phyloP scores from a whole-genome alignment of 2,329 filamentous ascomycete species.

The Bisporella sp. region DNA sequence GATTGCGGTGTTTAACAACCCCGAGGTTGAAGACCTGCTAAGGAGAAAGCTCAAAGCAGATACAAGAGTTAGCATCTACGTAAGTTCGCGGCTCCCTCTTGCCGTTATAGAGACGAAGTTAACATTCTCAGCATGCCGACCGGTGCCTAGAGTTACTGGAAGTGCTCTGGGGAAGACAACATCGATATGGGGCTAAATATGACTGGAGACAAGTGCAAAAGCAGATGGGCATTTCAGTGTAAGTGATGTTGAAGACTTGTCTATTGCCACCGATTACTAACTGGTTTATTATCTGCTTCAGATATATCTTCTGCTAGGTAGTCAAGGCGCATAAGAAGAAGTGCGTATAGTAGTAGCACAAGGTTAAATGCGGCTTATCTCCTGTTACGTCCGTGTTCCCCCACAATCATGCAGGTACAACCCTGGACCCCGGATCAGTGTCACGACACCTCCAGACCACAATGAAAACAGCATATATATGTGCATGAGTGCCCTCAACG shows the following conservation, averaged over 20 bases:
- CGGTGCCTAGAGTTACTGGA: constrained; percentile 23
- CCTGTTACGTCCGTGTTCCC: too few relatives aligned
- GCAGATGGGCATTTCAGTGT: constrained; percentile 26
- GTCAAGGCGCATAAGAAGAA: too few relatives aligned
- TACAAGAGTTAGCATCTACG: constrained; percentile 22
- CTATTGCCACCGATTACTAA: background rate
- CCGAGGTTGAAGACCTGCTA: constrained; percentile 19
- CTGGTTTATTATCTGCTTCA: too few relatives aligned
- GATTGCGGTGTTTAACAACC: constrained; percentile 21
- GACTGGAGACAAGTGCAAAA: constrained; percentile 25
- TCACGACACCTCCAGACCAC: too few relatives aligned
- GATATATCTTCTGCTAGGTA: too few relatives aligned
- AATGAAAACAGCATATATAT: too few relatives aligned
- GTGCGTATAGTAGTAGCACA: too few relatives aligned
- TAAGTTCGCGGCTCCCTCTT: constrained; percentile 7
- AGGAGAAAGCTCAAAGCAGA: constrained; percentile 21
- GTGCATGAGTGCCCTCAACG: too few relatives aligned
- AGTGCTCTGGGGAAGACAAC: constrained; percentile 25
- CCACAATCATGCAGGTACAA: too few relatives aligned
- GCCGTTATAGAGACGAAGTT: too few relatives aligned
- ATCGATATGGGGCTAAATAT: constrained; percentile 22
- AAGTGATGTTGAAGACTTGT: constrained; percentile 3
- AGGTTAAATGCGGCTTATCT: too few relatives aligned
- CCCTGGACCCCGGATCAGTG: too few relatives aligned
- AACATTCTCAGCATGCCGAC: constrained; percentile 20